A percentile compares a stretch with the other conserved stretches of the same genome.
These are phyloP conservation scores for Capsicum pubescens DNA, from an alignment of 257 asterid genomes.

Conservation along the genomic window DNA sequence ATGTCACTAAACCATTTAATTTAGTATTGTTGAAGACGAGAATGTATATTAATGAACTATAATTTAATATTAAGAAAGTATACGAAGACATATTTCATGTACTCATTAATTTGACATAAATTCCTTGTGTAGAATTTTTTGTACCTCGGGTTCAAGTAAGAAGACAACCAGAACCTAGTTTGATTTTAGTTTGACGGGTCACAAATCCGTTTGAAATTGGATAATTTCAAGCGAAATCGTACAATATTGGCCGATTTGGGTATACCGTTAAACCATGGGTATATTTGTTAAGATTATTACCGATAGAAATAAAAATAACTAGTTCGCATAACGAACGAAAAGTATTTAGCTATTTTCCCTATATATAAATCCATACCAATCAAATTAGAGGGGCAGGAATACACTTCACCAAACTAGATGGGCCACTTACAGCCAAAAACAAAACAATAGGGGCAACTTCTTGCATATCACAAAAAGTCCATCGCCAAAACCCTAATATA, in stretches of 20 bases:
- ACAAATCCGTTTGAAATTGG: background rate
- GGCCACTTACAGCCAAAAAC: background rate
- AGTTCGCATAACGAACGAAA: no score
- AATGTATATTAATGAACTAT: background rate
- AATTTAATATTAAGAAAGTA: background rate
- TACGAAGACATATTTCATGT: background rate
- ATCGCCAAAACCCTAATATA: constrained; percentile 35
- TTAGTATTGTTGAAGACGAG: background rate
- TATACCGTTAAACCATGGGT: background rate
- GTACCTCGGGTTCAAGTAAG: rapidly evolving
- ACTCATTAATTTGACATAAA: background rate
- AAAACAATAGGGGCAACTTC: background rate
- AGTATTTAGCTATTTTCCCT: no score
- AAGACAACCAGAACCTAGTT: no score
- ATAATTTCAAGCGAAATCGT: background rate
- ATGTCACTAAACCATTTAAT: background rate
- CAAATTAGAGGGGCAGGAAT: background rate
- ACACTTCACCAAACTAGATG: background rate
- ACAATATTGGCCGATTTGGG: no score
- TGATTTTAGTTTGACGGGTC: no score
- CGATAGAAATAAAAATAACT: no score
- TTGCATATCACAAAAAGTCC: background rate
- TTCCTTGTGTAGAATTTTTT: rapidly evolving
- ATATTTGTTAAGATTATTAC: background rate
- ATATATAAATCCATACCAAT: no score